These are phyloP conservation scores for Fusarium denticulatum DNA, from an alignment of 2,329 filamentous ascomycete species.

Conservation along the genomic window DNA sequence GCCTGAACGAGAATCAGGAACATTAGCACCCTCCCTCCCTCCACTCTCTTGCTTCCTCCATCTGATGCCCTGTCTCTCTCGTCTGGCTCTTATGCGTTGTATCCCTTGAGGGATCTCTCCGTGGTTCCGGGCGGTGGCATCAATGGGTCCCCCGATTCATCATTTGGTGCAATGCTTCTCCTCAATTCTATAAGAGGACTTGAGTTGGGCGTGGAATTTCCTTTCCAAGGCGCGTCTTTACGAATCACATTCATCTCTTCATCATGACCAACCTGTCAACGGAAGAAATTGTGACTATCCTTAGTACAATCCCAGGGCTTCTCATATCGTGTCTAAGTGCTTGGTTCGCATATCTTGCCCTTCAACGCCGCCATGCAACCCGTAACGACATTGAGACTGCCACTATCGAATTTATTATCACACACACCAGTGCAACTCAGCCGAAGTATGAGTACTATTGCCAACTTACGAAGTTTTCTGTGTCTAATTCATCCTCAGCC, in stretches of 20 bases:
- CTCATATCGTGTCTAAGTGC: background rate
- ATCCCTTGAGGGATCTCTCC: background rate
- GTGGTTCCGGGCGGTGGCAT: too few relatives aligned
- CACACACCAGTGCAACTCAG: background rate
- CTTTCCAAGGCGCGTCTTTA: too few relatives aligned
- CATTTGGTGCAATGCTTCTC: too few relatives aligned
- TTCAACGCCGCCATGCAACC: background rate
- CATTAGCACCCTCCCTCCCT: background rate
- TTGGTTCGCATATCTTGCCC: background rate
- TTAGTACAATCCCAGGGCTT: background rate
- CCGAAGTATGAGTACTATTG: background rate
- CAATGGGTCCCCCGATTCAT: too few relatives aligned
- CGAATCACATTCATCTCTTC: too few relatives aligned
- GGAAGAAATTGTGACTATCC: background rate
- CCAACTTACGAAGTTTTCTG: too few relatives aligned
- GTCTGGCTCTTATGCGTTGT: background rate
- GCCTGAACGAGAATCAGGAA: background rate
- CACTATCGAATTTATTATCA: background rate
- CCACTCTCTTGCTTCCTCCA: too few relatives aligned
- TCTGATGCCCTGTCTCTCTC: background rate
- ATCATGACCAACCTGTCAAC: too few relatives aligned
- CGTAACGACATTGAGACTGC: background rate
- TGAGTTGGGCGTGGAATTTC: too few relatives aligned
- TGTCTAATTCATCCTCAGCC: background rate
- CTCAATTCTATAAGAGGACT: too few relatives aligned